Evolutionary conservation across 306 rosid species (phyloP).

Genomic region (Castanea crenata): DNA sequence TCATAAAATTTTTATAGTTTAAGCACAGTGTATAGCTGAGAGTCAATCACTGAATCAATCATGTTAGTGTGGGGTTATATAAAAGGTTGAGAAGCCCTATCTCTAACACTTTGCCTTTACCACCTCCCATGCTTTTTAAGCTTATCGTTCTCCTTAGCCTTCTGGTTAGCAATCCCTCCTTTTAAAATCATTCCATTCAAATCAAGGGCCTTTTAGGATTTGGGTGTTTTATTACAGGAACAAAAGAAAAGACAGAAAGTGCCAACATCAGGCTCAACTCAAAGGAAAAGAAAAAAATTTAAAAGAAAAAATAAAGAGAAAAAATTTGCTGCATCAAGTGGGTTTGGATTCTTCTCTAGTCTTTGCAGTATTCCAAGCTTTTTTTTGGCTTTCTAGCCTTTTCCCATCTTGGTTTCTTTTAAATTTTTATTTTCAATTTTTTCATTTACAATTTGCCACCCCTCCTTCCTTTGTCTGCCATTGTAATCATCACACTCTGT

Average conservation of each 20-base stretch:
- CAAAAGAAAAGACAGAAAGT: conserved; percentile 53
- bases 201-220: conserved; percentile 46
- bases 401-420: conserved; percentile 16
- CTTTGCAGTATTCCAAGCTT: conserved; percentile 25
- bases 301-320: conserved; percentile 5
- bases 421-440: neutral
- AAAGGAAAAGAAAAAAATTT: neutral
- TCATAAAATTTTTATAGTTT: neutral
- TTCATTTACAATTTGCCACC: conserved; percentile 31
- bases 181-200: conserved; percentile 32
- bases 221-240: conserved; percentile 65
- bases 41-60: conserved; percentile 63
- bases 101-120: conserved; percentile 26
- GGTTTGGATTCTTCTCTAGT: conserved; percentile 38
- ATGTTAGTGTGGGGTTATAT: conserved; percentile 41
- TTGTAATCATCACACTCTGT: conserved; percentile 47
- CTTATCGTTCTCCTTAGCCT: conserved; percentile 22
- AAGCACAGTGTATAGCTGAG: conserved; percentile 10
- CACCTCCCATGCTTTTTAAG: conserved; percentile 29
- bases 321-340: conserved; percentile 28
- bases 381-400: conserved; percentile 25
- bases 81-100: conserved; percentile 11
- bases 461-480: conserved; percentile 31
- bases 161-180: conserved; percentile 8
- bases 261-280: conserved; percentile 25